Evolutionary conservation across 176 grass and related monocot genomes (phyloP).

Genomic region (Musa troglodytarum): DNA sequence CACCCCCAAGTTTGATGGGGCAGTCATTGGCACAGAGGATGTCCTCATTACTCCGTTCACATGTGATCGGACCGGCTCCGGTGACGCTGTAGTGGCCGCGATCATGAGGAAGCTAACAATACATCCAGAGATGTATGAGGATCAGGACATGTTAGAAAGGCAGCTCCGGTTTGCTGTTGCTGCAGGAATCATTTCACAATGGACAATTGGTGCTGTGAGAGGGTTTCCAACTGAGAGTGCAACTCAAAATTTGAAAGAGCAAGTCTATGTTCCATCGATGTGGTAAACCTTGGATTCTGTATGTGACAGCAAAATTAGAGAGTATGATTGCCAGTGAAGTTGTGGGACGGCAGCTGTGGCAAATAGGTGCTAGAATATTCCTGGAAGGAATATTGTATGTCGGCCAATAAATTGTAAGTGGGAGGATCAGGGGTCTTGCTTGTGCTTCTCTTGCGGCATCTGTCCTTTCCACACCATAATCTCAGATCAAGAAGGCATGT

Average conservation of each 20-base stretch:
- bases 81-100: slow-evolving; percentile 76
- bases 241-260: slow-evolving; percentile 76
- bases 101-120: slow-evolving; percentile 63
- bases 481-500: background rate
- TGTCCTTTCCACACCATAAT: background rate
- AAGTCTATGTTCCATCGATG: slow-evolving; percentile 77
- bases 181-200: slow-evolving; percentile 88
- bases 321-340: background rate
- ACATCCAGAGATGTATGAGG: slow-evolving; percentile 66
- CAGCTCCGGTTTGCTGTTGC: slow-evolving; percentile 69
- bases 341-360: background rate
- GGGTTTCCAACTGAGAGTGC: slow-evolving; percentile 91
- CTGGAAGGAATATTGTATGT: background rate
- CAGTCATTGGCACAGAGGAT: slow-evolving; percentile 61
- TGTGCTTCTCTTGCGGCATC: background rate
- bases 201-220: slow-evolving; percentile 74
- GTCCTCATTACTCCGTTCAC: slow-evolving; percentile 67
- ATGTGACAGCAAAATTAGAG: background rate
- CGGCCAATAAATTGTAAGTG: background rate
- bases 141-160: slow-evolving; percentile 64
- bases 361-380: background rate
- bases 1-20: slow-evolving; percentile 68
- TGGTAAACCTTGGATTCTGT: slow-evolving; percentile 35
- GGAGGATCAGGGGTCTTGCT: background rate
- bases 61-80: slow-evolving; percentile 81